phyloP scores from a whole-genome alignment of 257 asterid genomes.

The Nicotiana tabacum region DNA sequence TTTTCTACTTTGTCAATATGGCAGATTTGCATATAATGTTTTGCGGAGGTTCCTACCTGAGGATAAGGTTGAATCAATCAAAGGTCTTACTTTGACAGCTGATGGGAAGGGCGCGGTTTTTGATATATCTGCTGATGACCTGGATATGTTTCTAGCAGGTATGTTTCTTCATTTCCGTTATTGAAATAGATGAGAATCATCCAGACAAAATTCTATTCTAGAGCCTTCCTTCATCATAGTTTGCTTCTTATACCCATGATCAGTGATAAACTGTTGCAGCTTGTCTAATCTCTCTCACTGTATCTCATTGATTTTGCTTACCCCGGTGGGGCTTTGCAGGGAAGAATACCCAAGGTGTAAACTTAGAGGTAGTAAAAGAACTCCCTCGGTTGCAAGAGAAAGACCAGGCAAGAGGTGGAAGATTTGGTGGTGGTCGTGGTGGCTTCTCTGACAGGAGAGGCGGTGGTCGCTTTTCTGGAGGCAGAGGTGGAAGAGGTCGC shows the following conservation, averaged over 20 bases:
- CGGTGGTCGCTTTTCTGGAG: constrained; percentile 25
- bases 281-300: background rate
- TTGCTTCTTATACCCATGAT: background rate
- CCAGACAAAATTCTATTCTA: background rate
- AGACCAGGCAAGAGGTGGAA: constrained; percentile 43
- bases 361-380: constrained; percentile 46
- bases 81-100: constrained; percentile 79
- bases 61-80: constrained; percentile 75
- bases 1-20: background rate
- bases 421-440: constrained; percentile 42
- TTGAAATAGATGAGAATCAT: background rate
- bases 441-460: constrained; percentile 33
- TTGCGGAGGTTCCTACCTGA: constrained; percentile 80
- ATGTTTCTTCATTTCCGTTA: constrained; percentile 10
- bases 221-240: background rate
- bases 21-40: constrained; percentile 59
- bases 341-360: constrained; percentile 60
- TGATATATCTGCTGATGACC: constrained; percentile 63
- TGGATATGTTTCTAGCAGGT: constrained; percentile 68
- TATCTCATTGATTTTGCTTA: background rate
- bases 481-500: constrained; percentile 36
- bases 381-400: constrained; percentile 72
- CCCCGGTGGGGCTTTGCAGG: constrained; percentile 35
- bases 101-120: constrained; percentile 89
- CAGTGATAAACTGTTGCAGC: background rate